A percentile compares a stretch with the other conserved stretches of the same genome.
Conservation (phyloP, 306 rosid species). For the Trifolium repens region DNA sequence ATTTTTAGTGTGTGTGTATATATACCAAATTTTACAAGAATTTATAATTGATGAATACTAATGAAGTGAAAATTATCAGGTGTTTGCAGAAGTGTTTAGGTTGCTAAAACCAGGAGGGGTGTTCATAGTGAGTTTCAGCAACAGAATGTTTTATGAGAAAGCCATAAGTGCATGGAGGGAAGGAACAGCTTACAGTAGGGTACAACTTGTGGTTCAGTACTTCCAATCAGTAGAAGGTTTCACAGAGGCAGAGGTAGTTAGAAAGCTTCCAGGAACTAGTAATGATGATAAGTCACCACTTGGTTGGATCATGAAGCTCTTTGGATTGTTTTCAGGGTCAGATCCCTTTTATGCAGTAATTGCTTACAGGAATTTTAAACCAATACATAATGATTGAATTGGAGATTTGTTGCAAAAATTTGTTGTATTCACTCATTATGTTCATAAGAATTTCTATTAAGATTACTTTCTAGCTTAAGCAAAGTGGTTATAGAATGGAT, state of each 20-base stretch:
- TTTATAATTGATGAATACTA: not conserved
- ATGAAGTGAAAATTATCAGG: slow-evolving; percentile 47
- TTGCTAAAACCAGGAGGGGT: slow-evolving; percentile 83
- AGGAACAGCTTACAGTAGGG: slow-evolving; percentile 70
- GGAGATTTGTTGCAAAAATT: not conserved
- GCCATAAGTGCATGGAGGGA: slow-evolving; percentile 85
- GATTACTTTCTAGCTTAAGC: not conserved
- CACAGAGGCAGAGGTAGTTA: slow-evolving; percentile 70
- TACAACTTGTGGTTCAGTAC: slow-evolving; percentile 77
- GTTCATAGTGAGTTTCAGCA: slow-evolving; percentile 86
- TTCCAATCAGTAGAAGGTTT: slow-evolving; percentile 83
- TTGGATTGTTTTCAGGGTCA: slow-evolving; percentile 64
- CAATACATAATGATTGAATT: slow-evolving; percentile 50
- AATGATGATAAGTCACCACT: slow-evolving; percentile 52
- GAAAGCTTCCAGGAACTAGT: slow-evolving; percentile 48
- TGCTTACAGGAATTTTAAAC: slow-evolving; percentile 79
- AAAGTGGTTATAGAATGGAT: not conserved
- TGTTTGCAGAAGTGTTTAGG: slow-evolving; percentile 79
- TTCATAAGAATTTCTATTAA: not conserved
- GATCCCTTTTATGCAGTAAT: slow-evolving; percentile 83
- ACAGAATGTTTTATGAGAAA: slow-evolving; percentile 87
- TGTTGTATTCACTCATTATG: not conserved
- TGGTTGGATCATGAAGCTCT: slow-evolving; percentile 55
- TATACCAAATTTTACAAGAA: too few relatives aligned
- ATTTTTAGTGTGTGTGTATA: too few relatives aligned